Percentiles rank a stretch among this genome's conserved stretches.
Conservation (phyloP, 768 basidiomycete species). For the Boletus patriciae region DNA sequence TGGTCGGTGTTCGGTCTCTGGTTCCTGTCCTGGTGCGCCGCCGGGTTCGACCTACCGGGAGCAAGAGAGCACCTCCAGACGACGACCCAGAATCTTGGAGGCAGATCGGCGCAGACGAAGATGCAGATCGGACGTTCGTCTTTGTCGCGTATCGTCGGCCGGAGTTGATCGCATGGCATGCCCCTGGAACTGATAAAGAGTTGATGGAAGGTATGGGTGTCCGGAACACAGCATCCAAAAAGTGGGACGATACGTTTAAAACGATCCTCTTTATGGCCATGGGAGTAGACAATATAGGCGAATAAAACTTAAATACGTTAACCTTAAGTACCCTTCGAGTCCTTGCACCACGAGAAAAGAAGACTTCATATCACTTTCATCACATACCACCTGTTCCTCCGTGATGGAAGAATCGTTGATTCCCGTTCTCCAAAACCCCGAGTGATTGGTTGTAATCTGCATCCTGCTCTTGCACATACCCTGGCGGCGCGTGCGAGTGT, state of each 20-base stretch:
- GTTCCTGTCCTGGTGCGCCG: slow-evolving; percentile 56
- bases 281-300: slow-evolving; percentile 6
- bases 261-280: slow-evolving; percentile 51
- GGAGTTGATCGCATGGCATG: slow-evolving; percentile 56
- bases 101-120: slow-evolving; percentile 43
- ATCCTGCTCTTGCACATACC: slow-evolving; percentile 43
- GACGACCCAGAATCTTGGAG: slow-evolving; percentile 34
- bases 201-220: slow-evolving; percentile 61
- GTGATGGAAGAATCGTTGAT: slow-evolving; percentile 47
- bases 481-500: slow-evolving; percentile 52
- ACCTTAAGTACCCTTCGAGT: background rate
- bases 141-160: slow-evolving; percentile 60
- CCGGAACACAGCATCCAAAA: slow-evolving; percentile 23
- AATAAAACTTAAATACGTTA: background rate
- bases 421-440: slow-evolving; percentile 55
- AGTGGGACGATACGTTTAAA: slow-evolving; percentile 72
- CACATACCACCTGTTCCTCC: slow-evolving; percentile 10
- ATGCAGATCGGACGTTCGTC: slow-evolving; percentile 49
- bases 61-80: no score
- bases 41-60: background rate
- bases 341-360: background rate
- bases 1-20: slow-evolving; percentile 81
- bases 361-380: background rate
- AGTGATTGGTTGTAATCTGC: slow-evolving; percentile 52
- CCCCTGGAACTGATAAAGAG: slow-evolving; percentile 53